A percentile compares a stretch with the other conserved stretches of the same genome.
Evolutionary conservation across 2,329 filamentous ascomycete genomes (phyloP).

Genomic region (Arthrobotrys iridis): DNA sequence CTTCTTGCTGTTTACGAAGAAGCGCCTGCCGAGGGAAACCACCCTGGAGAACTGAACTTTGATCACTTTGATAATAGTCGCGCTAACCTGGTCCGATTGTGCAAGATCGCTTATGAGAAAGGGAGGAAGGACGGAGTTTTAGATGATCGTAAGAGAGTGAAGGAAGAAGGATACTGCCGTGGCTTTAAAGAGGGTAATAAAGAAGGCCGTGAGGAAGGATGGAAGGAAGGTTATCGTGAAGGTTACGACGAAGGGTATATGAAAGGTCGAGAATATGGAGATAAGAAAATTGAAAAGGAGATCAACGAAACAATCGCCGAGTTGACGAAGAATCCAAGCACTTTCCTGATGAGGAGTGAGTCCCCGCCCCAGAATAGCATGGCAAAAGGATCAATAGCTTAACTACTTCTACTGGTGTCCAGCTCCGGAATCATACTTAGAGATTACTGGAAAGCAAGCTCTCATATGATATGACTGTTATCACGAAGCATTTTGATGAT

Average conservation of each 20-base stretch:
- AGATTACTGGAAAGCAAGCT: neutral
- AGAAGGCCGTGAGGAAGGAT: slow-evolving; percentile 33
- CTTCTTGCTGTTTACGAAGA: slow-evolving; percentile 34
- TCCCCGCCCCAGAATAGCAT: neutral
- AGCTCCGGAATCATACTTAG: neutral
- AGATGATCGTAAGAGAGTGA: slow-evolving; percentile 33
- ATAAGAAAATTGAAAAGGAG: slow-evolving; percentile 48
- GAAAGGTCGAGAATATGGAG: slow-evolving; percentile 41
- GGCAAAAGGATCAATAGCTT: neutral
- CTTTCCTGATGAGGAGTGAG: slow-evolving; percentile 37
- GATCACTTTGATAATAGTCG: slow-evolving; percentile 37
- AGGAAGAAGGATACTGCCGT: slow-evolving; percentile 34
- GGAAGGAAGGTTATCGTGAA: slow-evolving; percentile 40
- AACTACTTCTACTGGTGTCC: neutral
- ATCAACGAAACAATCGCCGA: slow-evolving; percentile 47
- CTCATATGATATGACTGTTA: slow-evolving; percentile 18
- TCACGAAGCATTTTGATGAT: neutral
- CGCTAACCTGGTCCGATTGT: slow-evolving; percentile 29
- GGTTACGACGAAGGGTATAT: slow-evolving; percentile 44
- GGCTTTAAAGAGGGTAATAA: slow-evolving; percentile 37
- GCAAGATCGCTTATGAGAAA: slow-evolving; percentile 47
- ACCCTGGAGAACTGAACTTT: neutral
- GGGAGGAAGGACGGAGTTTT: slow-evolving; percentile 25
- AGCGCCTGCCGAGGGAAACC: neutral
- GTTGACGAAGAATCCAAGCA: slow-evolving; percentile 34